These are phyloP conservation scores for Trametes sanguinea DNA, from an alignment of 768 basidiomycete genomes.

Conservation along the genomic window DNA sequence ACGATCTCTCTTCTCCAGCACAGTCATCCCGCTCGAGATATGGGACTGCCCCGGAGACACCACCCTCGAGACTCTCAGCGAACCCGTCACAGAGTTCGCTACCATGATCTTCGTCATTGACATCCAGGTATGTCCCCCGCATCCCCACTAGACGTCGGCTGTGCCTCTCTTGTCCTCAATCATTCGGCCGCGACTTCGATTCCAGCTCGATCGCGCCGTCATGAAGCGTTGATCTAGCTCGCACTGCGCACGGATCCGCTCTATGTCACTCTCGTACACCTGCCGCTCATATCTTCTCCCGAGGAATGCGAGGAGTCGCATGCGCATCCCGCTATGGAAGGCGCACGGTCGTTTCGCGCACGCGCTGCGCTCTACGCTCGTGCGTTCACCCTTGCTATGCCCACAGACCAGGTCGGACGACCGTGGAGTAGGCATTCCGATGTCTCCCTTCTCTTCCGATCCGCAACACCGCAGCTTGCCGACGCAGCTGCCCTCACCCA, in stretches of 20 bases:
- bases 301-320: constrained; percentile 2
- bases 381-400: background rate
- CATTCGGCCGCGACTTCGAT: no score
- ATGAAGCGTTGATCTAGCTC: background rate
- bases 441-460: background rate
- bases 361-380: constrained; percentile 5
- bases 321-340: constrained; percentile 5
- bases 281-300: background rate
- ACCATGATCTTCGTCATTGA: constrained; percentile 94
- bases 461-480: background rate
- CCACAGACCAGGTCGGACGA: constrained; percentile 3
- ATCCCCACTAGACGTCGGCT: no score
- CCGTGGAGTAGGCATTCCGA: background rate
- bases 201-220: no score
- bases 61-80: constrained; percentile 75
- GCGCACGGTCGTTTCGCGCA: constrained; percentile 13
- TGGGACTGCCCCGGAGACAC: constrained; percentile 94
- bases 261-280: background rate
- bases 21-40: constrained; percentile 89
- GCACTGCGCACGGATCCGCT: background rate
- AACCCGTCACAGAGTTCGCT: constrained; percentile 76
- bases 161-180: no score
- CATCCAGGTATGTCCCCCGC: constrained; percentile 66
- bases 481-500: background rate
- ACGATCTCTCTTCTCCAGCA: constrained; percentile 47